phyloP scores from a whole-genome alignment of 2,329 filamentous ascomycete genomes.

The Metarhizium robertsii region DNA sequence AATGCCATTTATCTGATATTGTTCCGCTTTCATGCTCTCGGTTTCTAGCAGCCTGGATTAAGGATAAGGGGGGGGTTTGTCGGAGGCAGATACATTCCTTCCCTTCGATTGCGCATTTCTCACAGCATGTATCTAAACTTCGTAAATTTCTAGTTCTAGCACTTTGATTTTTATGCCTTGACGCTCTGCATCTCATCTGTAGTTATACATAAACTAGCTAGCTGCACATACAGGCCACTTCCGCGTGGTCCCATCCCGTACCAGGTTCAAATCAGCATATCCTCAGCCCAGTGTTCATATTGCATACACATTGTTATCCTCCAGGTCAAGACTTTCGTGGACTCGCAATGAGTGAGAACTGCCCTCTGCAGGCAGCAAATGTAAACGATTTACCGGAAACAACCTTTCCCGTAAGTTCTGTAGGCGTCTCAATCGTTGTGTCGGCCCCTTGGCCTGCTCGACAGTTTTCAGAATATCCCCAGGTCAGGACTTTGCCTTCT shows the following conservation, averaged over 20 bases:
- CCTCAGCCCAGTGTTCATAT: not conserved
- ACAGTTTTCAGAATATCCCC: conserved; percentile 65
- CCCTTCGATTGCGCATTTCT: too few relatives aligned
- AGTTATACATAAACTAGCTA: not conserved
- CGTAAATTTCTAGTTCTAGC: too few relatives aligned
- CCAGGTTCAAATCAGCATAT: not conserved
- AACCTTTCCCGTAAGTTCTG: conserved; percentile 1
- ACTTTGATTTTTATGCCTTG: not conserved
- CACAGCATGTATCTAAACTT: too few relatives aligned
- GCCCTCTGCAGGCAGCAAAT: conserved; percentile 5
- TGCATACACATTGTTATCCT: not conserved
- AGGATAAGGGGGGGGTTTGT: too few relatives aligned
- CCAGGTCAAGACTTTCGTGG: not conserved
- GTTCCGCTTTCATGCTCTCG: too few relatives aligned
- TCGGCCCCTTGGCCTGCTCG: conserved; percentile 60
- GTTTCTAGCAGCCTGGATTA: too few relatives aligned
- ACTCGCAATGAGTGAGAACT: conserved; percentile 5
- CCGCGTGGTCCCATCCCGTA: not conserved
- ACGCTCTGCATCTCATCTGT: not conserved
- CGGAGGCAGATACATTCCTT: too few relatives aligned
- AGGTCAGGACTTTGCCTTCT: conserved; percentile 58
- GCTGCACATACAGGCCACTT: not conserved
- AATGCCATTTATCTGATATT: too few relatives aligned
- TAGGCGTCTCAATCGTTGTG: conserved; percentile 1
- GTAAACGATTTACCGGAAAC: conserved; percentile 2